These are phyloP conservation scores for Mycena sanguinolenta DNA, from an alignment of 768 basidiomycete species.

Conservation along the genomic window DNA sequence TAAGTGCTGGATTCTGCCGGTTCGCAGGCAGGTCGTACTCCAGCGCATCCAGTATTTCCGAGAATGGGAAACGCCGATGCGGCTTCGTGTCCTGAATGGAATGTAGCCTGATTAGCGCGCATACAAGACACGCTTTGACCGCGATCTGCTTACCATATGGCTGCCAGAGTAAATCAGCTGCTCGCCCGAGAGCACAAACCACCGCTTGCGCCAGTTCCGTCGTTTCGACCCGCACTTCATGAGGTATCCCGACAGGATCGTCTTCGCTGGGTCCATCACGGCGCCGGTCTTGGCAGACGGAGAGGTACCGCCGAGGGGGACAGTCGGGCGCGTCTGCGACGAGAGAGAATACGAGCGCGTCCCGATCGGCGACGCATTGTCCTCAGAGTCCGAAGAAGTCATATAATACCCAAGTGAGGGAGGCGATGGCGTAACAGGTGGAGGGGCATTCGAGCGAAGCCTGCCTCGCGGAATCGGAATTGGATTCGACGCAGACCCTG, in stretches of 20 bases:
- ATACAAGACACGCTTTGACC: slow-evolving; percentile 29
- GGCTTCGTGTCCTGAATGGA: slow-evolving; percentile 84
- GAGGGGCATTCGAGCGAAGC: slow-evolving; percentile 42
- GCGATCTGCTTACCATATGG: slow-evolving; percentile 85
- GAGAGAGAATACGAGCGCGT: slow-evolving; percentile 58
- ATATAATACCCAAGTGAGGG: slow-evolving; percentile 62
- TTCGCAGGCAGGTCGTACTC: slow-evolving; percentile 81
- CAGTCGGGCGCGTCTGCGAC: slow-evolving; percentile 58
- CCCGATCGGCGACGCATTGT: slow-evolving; percentile 63
- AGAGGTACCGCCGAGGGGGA: slow-evolving; percentile 45
- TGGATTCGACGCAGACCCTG: slow-evolving; percentile 66
- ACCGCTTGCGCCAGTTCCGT: slow-evolving; percentile 95
- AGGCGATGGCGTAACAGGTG: slow-evolving; percentile 62
- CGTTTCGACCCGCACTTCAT: slow-evolving; percentile 97
- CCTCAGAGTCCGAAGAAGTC: slow-evolving; percentile 87
- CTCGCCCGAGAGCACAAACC: slow-evolving; percentile 95
- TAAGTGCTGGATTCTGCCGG: slow-evolving; percentile 60
- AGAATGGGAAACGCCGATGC: slow-evolving; percentile 87
- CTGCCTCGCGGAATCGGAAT: slow-evolving; percentile 63
- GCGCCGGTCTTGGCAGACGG: slow-evolving; percentile 45
- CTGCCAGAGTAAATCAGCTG: slow-evolving; percentile 90
- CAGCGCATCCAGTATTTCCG: slow-evolving; percentile 90
- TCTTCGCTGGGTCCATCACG: slow-evolving; percentile 80
- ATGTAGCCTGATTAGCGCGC: slow-evolving; percentile 9
- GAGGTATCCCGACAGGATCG: slow-evolving; percentile 90